These are phyloP conservation scores for Rhodofomes roseus DNA, from an alignment of 1,284 basidiomycete genomes.

Conservation along the genomic window DNA sequence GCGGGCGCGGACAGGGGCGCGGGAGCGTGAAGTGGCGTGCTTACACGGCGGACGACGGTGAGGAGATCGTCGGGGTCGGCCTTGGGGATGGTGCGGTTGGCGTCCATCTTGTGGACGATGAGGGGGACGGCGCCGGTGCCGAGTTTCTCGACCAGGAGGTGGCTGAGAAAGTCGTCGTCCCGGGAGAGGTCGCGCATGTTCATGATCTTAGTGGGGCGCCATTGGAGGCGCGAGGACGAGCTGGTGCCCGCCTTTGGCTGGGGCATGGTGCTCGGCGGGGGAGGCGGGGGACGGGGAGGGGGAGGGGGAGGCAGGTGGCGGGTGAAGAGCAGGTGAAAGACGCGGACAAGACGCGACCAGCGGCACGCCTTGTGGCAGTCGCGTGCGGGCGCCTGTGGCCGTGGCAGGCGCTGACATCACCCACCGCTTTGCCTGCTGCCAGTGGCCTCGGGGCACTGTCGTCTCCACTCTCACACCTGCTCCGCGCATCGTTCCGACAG, in stretches of 20 bases:
- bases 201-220: conserved; percentile 82
- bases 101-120: conserved; percentile 83
- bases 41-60: conserved; percentile 70
- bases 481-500: conserved; percentile 9
- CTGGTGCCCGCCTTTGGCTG: conserved; percentile 17
- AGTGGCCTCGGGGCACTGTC: neutral
- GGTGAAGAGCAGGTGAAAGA: conserved; percentile 1
- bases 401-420: neutral
- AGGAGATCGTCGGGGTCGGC: conserved; percentile 63
- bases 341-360: conserved; percentile 1
- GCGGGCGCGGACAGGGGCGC: conserved; percentile 5
- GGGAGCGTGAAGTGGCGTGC: conserved; percentile 26
- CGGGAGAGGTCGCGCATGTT: conserved; percentile 81
- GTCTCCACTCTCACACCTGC: neutral
- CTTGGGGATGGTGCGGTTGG: conserved; percentile 67
- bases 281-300: conserved; percentile 3
- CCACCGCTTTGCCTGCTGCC: neutral
- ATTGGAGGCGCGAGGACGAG: conserved; percentile 32
- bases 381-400: neutral
- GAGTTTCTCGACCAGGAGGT: conserved; percentile 80
- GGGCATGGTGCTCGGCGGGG: conserved; percentile 17
- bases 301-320: conserved; percentile 1
- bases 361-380: conserved; percentile 3
- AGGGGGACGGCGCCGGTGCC: conserved; percentile 72
- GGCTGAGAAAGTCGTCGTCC: conserved; percentile 84